Evolutionary conservation across 495 filamentous ascomycete genomes (phyloP), one percentile per base, ranked within the genome.

Genomic region (Tuber magnatum): DNA sequence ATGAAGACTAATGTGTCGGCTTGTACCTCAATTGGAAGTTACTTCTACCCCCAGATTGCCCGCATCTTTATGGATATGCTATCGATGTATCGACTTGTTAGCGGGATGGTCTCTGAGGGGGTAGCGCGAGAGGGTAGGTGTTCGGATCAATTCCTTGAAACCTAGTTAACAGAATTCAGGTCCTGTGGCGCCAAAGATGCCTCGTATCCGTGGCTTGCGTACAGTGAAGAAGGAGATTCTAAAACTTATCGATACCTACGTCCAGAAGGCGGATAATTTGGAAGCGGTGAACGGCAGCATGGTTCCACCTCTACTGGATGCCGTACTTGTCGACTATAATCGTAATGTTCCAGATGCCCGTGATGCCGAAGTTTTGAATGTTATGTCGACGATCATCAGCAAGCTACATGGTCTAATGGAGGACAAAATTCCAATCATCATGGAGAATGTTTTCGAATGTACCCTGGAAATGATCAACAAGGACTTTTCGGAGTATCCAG

Each of bases 391-490:
- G 7, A 94, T 99, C 77, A 96, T 98, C 74, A 92, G 91, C 78
- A 97, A 97, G 86, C 89, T 99, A 77, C 92, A 94, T 84, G 94
- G 88, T 76, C 86, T 97, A 80, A 98, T 98, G 96, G 94, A 97
- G 83, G 95, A 98, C 82, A 96, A 98, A 84, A 93, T 99, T 3
- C 93, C 94, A 0, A 90, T 90, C 68, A 97, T 98, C 83, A 97
- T 99, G 93, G 94, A 98, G 82, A 95, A 94, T 81, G 93, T 99
- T 32, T 99, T 99, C 83, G 94, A 97, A 84, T 98, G 95, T 85
- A 99, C 95, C 12, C 86, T 99, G 61, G 92, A 97, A 78, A 99
- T 99, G 95, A 98, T 99, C 86, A 99, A 98, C 88, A 99, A 98
- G 84, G 94, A 99, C 82, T 99, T 98, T 86, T 96, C 97, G 69